A percentile compares a stretch with the other conserved stretches of the same genome.
Evolutionary conservation across 176 grass and related monocot genomes (phyloP).

Genomic region (Cenchrus fungigraminus): DNA sequence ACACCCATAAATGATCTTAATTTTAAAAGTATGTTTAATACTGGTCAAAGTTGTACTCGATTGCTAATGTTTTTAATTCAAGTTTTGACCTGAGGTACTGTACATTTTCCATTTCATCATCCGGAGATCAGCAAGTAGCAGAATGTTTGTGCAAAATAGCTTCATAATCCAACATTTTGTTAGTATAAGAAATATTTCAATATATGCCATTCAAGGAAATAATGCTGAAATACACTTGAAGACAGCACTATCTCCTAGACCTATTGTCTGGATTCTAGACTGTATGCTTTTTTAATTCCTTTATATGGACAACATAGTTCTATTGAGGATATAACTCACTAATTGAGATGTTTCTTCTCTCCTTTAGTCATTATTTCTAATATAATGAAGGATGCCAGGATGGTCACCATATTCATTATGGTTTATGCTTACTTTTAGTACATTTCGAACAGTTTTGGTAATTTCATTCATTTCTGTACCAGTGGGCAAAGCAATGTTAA

Average conservation of each 20-base stretch:
- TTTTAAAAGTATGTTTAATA: not conserved
- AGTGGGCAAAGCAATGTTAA: slow-evolving; percentile 80
- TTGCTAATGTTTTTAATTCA: not conserved
- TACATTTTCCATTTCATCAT: slow-evolving; percentile 14
- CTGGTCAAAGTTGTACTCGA: not conserved
- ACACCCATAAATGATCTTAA: not conserved
- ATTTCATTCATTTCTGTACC: slow-evolving; percentile 29
- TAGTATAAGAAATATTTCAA: slow-evolving; percentile 5
- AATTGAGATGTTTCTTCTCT: not conserved
- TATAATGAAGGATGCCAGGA: not conserved
- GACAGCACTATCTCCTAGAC: not conserved
- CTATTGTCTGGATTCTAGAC: not conserved
- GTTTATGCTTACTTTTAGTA: not conserved
- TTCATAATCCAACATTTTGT: not conserved
- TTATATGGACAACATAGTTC: not conserved
- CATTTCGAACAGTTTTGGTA: slow-evolving; percentile 25
- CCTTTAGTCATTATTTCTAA: not conserved
- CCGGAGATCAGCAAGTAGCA: not conserved
- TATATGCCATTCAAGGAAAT: not conserved
- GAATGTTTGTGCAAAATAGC: not conserved
- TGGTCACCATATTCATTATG: not conserved
- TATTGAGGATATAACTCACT: not conserved
- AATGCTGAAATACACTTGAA: not conserved
- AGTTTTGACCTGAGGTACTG: too few relatives aligned
- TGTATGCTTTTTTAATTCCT: slow-evolving; percentile 1